phyloP scores from a whole-genome alignment of 2,329 filamentous ascomycete genomes.

The Botryotinia globosa region DNA sequence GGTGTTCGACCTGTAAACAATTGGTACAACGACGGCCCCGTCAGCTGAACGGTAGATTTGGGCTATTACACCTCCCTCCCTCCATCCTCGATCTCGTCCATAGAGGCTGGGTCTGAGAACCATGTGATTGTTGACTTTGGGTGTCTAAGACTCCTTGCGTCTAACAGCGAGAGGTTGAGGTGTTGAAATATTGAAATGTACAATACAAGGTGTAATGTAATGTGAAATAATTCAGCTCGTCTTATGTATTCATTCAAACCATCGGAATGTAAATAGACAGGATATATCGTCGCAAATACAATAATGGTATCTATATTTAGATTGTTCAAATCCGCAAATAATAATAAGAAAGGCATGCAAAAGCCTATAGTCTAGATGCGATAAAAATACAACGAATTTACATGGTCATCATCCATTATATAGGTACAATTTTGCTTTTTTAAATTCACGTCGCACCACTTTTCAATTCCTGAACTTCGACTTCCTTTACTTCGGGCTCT shows the following conservation, averaged over 20 bases:
- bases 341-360: neutral
- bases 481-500: conserved; percentile 21
- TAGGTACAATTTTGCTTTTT: conserved; percentile 22
- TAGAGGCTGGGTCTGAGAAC: neutral
- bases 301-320: neutral
- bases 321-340: neutral
- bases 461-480: conserved; percentile 26
- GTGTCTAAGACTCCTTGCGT: neutral
- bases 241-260: neutral
- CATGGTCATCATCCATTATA: conserved; percentile 20
- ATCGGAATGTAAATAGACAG: conserved; percentile 1
- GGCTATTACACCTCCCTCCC: neutral
- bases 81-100: neutral
- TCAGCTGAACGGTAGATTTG: neutral
- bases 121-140: neutral
- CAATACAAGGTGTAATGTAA: neutral
- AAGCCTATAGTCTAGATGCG: conserved; percentile 3
- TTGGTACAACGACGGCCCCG: neutral
- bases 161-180: neutral
- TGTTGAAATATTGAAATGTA: too few relatives aligned
- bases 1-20: neutral
- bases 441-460: conserved; percentile 4
- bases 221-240: neutral
- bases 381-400: conserved; percentile 21
- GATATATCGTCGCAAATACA: neutral